Evolutionary conservation across 2,329 filamentous ascomycete species (phyloP).

Genomic region (Knufia petricola): DNA sequence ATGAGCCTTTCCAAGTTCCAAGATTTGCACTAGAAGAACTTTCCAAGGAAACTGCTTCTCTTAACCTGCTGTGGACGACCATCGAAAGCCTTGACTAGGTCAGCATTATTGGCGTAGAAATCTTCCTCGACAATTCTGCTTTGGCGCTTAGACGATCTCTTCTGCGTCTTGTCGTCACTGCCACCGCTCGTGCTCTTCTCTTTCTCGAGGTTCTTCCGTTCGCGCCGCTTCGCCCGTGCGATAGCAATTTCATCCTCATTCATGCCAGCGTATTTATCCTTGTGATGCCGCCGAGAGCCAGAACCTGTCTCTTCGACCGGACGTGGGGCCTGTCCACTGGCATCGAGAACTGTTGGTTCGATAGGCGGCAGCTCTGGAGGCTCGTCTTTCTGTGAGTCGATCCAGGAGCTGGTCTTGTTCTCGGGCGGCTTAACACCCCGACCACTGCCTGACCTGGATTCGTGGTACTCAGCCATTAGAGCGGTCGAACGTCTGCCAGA

Average conservation of each 20-base stretch:
- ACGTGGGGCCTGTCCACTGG: slow-evolving; percentile 23
- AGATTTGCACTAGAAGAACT: slow-evolving; percentile 14
- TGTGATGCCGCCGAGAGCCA: slow-evolving; percentile 28
- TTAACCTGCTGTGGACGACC: slow-evolving; percentile 20
- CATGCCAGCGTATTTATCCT: slow-evolving; percentile 32
- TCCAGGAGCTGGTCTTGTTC: slow-evolving; percentile 43
- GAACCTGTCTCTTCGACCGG: slow-evolving; percentile 15
- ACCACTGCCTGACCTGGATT: slow-evolving; percentile 24
- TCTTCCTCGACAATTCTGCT: slow-evolving; percentile 18
- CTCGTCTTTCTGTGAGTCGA: slow-evolving; percentile 39
- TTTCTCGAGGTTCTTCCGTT: slow-evolving; percentile 15
- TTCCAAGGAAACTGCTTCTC: slow-evolving; percentile 21
- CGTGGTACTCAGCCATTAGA: slow-evolving; percentile 27
- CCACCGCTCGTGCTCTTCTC: slow-evolving; percentile 21
- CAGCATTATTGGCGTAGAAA: slow-evolving; percentile 16
- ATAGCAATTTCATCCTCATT: slow-evolving; percentile 34
- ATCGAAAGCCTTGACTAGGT: slow-evolving; percentile 22
- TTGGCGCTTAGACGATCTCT: slow-evolving; percentile 11
- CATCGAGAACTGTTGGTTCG: slow-evolving; percentile 38
- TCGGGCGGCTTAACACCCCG: slow-evolving; percentile 22
- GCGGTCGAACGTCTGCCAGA: slow-evolving; percentile 22
- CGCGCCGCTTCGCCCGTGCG: slow-evolving; percentile 24
- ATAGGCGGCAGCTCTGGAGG: slow-evolving; percentile 40
- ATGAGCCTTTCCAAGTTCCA: not conserved
- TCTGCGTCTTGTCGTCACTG: slow-evolving; percentile 16